phyloP scores from a whole-genome alignment of 441 rosid genomes.

The Capsella rubella region DNA sequence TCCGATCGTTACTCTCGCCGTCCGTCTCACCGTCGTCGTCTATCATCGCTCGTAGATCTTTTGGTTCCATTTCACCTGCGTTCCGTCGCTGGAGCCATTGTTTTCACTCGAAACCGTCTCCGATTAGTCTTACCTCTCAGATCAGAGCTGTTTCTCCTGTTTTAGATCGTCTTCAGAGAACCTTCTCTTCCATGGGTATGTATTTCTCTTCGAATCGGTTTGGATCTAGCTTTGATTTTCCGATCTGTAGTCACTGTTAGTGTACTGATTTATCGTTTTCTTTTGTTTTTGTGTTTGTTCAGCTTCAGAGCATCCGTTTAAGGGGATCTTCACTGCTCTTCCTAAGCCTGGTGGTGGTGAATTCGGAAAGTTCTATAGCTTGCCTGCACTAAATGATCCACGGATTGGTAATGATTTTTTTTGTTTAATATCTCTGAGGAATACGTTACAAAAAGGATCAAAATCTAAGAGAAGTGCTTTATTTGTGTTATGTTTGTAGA shows the following conservation, averaged over 20 bases:
- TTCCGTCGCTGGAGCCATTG: constrained; percentile 85
- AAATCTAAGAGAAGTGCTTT: constrained; percentile 6
- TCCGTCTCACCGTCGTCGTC: constrained; percentile 36
- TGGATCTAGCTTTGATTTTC: constrained; percentile 7
- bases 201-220: background rate
- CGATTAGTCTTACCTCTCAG: constrained; percentile 63
- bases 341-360: constrained; percentile 99
- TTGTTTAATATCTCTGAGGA: background rate
- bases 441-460: background rate
- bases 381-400: constrained; percentile 95
- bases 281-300: constrained; percentile 40
- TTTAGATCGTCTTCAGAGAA: constrained; percentile 69
- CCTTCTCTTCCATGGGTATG: constrained; percentile 87
- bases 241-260: background rate
- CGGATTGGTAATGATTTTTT: constrained; percentile 67
- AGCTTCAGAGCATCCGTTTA: constrained; percentile 93
- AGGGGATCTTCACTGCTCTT: constrained; percentile 81
- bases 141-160: constrained; percentile 66
- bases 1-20: constrained; percentile 28
- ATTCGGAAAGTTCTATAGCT: constrained; percentile 94
- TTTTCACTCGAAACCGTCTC: constrained; percentile 62
- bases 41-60: constrained; percentile 53
- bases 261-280: background rate
- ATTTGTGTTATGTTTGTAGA: constrained; percentile 53
- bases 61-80: constrained; percentile 53